A percentile compares a stretch with the other conserved stretches of the same genome.
Evolutionary conservation across 306 rosid species (phyloP).

Genomic region (Quercus parvula): DNA sequence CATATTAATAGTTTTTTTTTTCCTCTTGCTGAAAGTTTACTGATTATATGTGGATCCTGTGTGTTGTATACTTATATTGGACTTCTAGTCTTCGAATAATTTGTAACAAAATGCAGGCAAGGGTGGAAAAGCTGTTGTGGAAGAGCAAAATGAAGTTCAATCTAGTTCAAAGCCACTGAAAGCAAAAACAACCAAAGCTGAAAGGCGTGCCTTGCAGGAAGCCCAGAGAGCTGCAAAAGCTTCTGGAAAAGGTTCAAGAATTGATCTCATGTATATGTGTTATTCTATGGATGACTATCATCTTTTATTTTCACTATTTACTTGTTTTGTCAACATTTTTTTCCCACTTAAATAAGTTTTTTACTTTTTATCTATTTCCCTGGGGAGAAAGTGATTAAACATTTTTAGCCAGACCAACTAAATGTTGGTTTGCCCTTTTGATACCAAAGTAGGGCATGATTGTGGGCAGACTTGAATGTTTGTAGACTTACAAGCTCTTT

Average conservation of each 20-base stretch:
- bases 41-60: background rate
- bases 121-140: constrained; percentile 30
- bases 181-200: constrained; percentile 69
- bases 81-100: background rate
- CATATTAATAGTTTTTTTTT: background rate
- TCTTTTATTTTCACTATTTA: background rate
- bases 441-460: background rate
- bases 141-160: constrained; percentile 27
- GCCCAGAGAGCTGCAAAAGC: constrained; percentile 89
- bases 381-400: background rate
- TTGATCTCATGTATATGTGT: background rate
- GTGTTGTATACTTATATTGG: background rate
- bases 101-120: constrained; percentile 42
- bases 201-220: constrained; percentile 85
- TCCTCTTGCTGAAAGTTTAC: background rate
- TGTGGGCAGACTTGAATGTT: background rate
- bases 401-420: background rate
- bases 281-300: background rate
- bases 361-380: background rate
- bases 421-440: background rate
- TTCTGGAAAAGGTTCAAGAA: constrained; percentile 53
- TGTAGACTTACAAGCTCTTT: background rate
- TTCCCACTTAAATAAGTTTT: background rate
- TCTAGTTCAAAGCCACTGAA: constrained; percentile 44
- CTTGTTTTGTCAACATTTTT: background rate